These are phyloP conservation scores for Paulownia fortunei DNA, from an alignment of 257 asterid species.

Conservation along the genomic window DNA sequence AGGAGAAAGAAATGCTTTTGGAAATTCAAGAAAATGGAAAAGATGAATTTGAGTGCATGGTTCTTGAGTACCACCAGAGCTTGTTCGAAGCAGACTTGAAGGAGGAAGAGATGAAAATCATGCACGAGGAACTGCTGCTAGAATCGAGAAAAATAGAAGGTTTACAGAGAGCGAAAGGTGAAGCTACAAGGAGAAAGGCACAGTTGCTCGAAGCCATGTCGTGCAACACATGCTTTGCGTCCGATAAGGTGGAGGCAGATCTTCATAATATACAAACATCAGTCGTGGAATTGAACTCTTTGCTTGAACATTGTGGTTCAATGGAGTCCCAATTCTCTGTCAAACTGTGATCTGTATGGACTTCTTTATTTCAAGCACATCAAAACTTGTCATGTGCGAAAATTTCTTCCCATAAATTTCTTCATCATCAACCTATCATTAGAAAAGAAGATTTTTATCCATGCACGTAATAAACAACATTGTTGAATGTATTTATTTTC, in stretches of 20 bases:
- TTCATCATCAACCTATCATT: too few species aligned
- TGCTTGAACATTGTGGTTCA: slow-evolving; percentile 34
- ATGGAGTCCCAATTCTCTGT: not conserved
- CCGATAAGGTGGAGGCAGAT: slow-evolving; percentile 71
- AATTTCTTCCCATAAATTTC: not conserved
- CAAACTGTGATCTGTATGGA: not conserved
- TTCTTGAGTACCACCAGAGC: slow-evolving; percentile 62
- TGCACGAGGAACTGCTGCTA: slow-evolving; percentile 56
- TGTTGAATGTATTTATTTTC: too few species aligned
- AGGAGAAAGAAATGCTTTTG: slow-evolving; percentile 65
- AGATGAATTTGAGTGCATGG: slow-evolving; percentile 55
- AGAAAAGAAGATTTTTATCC: too few species aligned
- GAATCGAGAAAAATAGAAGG: slow-evolving; percentile 46
- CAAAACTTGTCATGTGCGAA: not conserved
- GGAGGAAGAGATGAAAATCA: slow-evolving; percentile 63
- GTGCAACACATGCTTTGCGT: slow-evolving; percentile 49
- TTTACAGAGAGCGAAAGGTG: slow-evolving; percentile 45
- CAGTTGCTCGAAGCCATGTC: slow-evolving; percentile 53
- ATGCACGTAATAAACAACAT: too few species aligned
- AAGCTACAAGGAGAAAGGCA: slow-evolving; percentile 48
- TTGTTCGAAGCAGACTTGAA: slow-evolving; percentile 63
- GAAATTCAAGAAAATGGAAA: slow-evolving; percentile 60
- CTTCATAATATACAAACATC: slow-evolving; percentile 53
- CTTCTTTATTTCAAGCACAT: not conserved
- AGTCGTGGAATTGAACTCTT: slow-evolving; percentile 51